phyloP scores from a whole-genome alignment of 257 asterid genomes.

The Solanum corneliomulleri region DNA sequence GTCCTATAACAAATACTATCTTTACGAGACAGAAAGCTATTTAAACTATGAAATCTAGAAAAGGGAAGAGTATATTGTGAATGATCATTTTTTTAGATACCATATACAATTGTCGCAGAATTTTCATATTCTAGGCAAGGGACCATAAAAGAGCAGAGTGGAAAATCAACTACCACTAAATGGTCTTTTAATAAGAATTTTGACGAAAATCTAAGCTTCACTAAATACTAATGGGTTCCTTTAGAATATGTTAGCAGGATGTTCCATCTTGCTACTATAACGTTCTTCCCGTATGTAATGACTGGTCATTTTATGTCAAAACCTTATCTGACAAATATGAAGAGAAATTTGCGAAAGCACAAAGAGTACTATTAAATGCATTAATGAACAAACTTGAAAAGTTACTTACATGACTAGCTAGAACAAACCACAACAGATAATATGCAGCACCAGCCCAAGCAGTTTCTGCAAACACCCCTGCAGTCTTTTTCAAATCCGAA shows the following conservation, averaged over 20 bases:
- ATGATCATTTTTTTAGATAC: not conserved
- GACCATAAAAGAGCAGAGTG: not conserved
- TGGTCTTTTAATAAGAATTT: not conserved
- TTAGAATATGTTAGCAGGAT: not conserved
- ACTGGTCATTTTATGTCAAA: not conserved
- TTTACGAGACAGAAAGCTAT: not conserved
- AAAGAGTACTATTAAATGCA: not conserved
- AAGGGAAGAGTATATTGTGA: not conserved
- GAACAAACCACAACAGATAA: constrained; percentile 82
- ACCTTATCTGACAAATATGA: not conserved
- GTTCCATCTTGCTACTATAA: not conserved
- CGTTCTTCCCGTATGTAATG: not conserved
- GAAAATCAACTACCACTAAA: not conserved
- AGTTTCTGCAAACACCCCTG: constrained; percentile 91
- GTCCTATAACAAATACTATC: not conserved
- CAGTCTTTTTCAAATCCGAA: constrained; percentile 87
- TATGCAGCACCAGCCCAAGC: constrained; percentile 99
- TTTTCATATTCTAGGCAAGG: not conserved
- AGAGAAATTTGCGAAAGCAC: not conserved
- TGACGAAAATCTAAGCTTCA: not conserved
- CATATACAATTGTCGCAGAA: not conserved
- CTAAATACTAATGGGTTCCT: not conserved
- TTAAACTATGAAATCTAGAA: not conserved
- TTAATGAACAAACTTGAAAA: not conserved
- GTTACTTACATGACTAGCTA: constrained; percentile 85